Evolutionary conservation across 2,329 filamentous ascomycete genomes (phyloP).

Genomic region (Ampelomyces quisqualis): DNA sequence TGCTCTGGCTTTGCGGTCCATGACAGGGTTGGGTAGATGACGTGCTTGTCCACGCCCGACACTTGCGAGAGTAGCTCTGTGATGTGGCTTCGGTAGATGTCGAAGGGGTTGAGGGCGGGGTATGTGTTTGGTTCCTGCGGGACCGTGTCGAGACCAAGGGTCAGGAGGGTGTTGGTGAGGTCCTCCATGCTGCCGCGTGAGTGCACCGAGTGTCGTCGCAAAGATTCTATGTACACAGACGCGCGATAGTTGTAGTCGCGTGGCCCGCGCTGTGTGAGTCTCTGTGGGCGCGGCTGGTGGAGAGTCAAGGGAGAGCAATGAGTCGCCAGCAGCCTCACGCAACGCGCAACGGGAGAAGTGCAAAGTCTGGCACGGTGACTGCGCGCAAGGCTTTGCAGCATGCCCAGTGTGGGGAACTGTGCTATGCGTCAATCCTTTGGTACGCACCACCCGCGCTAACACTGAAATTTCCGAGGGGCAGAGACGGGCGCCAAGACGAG

Average conservation of each 20-base stretch:
- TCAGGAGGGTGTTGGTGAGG: slow-evolving; percentile 39
- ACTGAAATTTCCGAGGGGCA: slow-evolving; percentile 32
- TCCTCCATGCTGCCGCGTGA: slow-evolving; percentile 37
- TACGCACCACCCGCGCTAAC: slow-evolving; percentile 21
- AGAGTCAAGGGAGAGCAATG: slow-evolving; percentile 34
- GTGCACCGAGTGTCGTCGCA: slow-evolving; percentile 31
- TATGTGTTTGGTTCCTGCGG: slow-evolving; percentile 49
- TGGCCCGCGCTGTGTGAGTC: slow-evolving; percentile 3
- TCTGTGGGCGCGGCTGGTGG: slow-evolving; percentile 7
- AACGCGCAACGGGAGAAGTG: slow-evolving; percentile 17
- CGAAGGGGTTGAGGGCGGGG: slow-evolving; percentile 71
- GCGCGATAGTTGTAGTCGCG: neutral
- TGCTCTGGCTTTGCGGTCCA: slow-evolving; percentile 80
- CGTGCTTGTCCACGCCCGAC: slow-evolving; percentile 67
- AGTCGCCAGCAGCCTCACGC: slow-evolving; percentile 40
- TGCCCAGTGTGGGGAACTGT: slow-evolving; percentile 26
- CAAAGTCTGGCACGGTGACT: slow-evolving; percentile 26
- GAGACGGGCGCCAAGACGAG: slow-evolving; percentile 12
- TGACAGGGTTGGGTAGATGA: slow-evolving; percentile 73
- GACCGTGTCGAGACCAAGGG: slow-evolving; percentile 42
- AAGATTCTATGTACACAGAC: neutral
- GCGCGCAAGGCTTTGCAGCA: slow-evolving; percentile 26
- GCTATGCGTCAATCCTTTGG: slow-evolving; percentile 29
- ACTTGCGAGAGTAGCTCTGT: slow-evolving; percentile 67
- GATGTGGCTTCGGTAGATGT: slow-evolving; percentile 77